phyloP scores from a whole-genome alignment of 2,329 filamentous ascomycete genomes.

The Diaporthe sp. region DNA sequence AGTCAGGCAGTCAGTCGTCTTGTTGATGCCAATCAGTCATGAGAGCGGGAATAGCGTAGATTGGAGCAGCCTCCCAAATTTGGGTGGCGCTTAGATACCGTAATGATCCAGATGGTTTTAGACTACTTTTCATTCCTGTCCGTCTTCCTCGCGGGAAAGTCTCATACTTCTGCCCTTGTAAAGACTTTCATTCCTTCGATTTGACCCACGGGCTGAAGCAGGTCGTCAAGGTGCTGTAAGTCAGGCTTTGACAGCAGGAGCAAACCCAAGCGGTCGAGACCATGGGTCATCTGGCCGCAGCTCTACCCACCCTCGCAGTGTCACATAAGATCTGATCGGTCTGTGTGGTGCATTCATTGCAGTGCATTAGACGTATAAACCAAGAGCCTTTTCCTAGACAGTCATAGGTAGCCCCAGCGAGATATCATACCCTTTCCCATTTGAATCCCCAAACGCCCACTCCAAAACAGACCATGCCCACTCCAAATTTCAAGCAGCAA shows the following conservation, averaged over 20 bases:
- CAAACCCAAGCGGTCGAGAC: no score
- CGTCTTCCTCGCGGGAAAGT: not conserved
- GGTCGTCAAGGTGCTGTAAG: no score
- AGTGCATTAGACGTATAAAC: conserved; percentile 16
- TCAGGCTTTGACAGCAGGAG: no score
- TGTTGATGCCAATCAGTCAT: not conserved
- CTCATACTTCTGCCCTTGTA: no score
- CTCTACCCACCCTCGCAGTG: no score
- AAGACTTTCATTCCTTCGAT: no score
- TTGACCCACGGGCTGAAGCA: no score
- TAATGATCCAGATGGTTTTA: conserved; percentile 15
- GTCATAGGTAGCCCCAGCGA: not conserved
- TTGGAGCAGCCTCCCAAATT: not conserved
- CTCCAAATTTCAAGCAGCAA: not conserved
- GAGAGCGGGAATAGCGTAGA: not conserved
- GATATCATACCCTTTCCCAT: conserved; percentile 30
- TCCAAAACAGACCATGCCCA: not conserved
- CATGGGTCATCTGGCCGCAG: no score
- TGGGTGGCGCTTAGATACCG: not conserved
- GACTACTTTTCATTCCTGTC: not conserved
- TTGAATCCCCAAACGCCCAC: not conserved
- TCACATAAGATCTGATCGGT: no score
- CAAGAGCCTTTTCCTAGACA: not conserved
- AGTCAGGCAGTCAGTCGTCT: conserved; percentile 35
- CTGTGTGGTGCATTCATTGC: not conserved